Percentiles rank a stretch among this genome's conserved stretches.
Conservation (phyloP, 352 stramenopile genomes). For the Globisporangium perplexum region DNA sequence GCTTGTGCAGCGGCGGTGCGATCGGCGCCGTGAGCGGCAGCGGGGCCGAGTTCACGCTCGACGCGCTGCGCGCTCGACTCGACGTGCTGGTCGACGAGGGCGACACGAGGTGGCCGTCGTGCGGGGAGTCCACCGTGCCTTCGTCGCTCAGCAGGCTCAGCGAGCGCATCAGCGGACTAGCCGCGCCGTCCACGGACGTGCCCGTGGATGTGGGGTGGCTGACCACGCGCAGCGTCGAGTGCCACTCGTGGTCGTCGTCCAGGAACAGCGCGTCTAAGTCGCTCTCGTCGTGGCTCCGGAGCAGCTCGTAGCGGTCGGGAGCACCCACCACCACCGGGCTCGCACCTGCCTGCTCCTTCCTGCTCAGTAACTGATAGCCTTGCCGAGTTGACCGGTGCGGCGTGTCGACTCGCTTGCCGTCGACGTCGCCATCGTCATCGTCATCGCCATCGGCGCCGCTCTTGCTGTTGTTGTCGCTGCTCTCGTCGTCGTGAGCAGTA, state of each 20-base stretch:
- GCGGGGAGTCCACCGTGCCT: conserved; percentile 29
- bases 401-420: conserved; percentile 5
- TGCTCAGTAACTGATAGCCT: background rate
- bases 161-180: conserved; percentile 32
- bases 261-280: background rate
- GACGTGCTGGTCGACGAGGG: conserved; percentile 51
- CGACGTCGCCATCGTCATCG: conserved; percentile 14
- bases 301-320: conserved; percentile 3
- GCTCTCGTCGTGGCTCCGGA: conserved; percentile 4
- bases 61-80: conserved; percentile 26
- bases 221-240: conserved; percentile 5
- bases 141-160: conserved; percentile 32
- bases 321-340: background rate
- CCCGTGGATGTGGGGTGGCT: conserved; percentile 14
- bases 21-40: conserved; percentile 9
- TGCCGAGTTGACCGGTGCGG: background rate
- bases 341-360: background rate
- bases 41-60: conserved; percentile 29
- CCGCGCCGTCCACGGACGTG: conserved; percentile 18
- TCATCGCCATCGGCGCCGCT: conserved; percentile 8
- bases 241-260: conserved; percentile 7
- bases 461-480: conserved; percentile 1
- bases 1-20: conserved; percentile 13
- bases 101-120: conserved; percentile 47
- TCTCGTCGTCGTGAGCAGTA: too few species aligned